Conservation (phyloP, 1,139 yeast genomes). For the Suhomyces maxii region DNA sequence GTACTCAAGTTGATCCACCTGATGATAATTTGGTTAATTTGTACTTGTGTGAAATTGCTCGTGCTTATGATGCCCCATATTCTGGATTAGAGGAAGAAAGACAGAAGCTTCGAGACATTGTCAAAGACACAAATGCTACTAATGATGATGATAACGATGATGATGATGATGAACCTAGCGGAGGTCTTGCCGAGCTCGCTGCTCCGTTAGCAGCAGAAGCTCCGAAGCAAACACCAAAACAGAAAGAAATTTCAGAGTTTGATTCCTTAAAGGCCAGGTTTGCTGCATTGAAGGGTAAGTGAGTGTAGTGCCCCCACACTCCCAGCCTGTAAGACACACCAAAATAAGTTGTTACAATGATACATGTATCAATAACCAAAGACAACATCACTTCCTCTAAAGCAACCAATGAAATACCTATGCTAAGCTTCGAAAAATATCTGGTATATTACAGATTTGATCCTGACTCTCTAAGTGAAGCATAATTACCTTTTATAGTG, state of each 20-base stretch:
- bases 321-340: not conserved
- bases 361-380: too few species aligned
- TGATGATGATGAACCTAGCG: constrained; percentile 18
- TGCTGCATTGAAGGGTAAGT: constrained; percentile 43
- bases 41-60: constrained; percentile 78
- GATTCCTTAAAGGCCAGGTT: constrained; percentile 47
- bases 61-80: constrained; percentile 75
- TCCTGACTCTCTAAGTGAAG: too few species aligned
- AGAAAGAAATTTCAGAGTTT: constrained; percentile 27
- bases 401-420: too few species aligned
- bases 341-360: not conserved
- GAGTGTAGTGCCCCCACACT: too few species aligned
- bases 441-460: too few species aligned
- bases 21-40: constrained; percentile 61
- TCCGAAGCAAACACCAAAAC: constrained; percentile 12
- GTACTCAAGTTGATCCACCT: constrained; percentile 73
- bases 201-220: constrained; percentile 20
- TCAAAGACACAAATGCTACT: constrained; percentile 17
- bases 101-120: constrained; percentile 20
- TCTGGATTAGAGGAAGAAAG: constrained; percentile 51
- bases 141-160: constrained; percentile 15
- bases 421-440: too few species aligned
- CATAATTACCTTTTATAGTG: too few species aligned
- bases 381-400: too few species aligned
- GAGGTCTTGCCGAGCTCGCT: constrained; percentile 14